Evolutionary conservation across 2,329 filamentous ascomycete genomes (phyloP).

Genomic region (Penicillium sp.): DNA sequence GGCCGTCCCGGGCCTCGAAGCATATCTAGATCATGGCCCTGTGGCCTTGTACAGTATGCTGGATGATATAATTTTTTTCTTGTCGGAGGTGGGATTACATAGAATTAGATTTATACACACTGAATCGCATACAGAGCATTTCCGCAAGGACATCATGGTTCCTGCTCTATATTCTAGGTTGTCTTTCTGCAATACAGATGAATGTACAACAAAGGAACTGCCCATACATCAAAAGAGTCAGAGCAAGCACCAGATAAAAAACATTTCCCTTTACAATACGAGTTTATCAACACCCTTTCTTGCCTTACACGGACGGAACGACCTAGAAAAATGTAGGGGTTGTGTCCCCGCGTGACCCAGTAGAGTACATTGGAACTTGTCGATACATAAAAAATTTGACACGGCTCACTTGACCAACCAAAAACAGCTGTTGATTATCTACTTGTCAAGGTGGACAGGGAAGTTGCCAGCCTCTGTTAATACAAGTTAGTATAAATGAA

Average conservation of each 20-base stretch:
- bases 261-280: constrained; percentile 17
- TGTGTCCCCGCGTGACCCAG: constrained; percentile 28
- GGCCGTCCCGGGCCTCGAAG: neutral
- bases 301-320: constrained; percentile 9
- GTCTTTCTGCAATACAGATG: neutral
- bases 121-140: constrained; percentile 14
- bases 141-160: constrained; percentile 9
- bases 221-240: neutral
- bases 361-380: constrained; percentile 35
- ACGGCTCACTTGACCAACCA: constrained; percentile 22
- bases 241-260: constrained; percentile 6
- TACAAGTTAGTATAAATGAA: constrained; percentile 8
- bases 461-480: constrained; percentile 49
- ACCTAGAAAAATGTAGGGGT: constrained; percentile 20
- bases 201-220: neutral
- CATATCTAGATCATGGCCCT: neutral
- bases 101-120: constrained; percentile 21
- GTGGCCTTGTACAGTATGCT: constrained; percentile 8
- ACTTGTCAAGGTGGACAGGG: constrained; percentile 44
- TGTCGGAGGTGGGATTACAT: constrained; percentile 10
- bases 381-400: constrained; percentile 26
- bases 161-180: neutral
- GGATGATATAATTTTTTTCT: constrained; percentile 2
- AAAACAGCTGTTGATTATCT: constrained; percentile 22
- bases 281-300: constrained; percentile 29